These are phyloP conservation scores for Apiospora phragmitis DNA, from an alignment of 2,329 filamentous ascomycete genomes.

Conservation along the genomic window DNA sequence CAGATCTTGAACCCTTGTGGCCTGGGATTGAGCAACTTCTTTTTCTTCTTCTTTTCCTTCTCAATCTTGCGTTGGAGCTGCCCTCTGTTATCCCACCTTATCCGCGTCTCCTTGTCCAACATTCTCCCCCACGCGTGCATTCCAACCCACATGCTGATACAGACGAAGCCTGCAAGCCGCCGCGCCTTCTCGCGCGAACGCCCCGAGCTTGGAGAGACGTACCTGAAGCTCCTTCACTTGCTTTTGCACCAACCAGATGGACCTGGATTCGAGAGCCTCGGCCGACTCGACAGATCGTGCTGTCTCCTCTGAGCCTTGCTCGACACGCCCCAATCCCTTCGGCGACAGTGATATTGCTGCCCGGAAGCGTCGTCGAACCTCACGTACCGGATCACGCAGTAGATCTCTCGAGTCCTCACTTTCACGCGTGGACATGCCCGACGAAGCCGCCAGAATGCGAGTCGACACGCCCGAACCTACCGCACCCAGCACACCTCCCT, in stretches of 20 bases:
- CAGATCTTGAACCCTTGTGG: constrained; percentile 19
- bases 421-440: constrained; percentile 24
- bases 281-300: constrained; percentile 58
- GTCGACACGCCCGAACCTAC: constrained; percentile 39
- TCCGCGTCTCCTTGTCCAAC: neutral
- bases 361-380: constrained; percentile 64
- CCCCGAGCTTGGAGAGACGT: constrained; percentile 43
- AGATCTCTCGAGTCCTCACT: constrained; percentile 47
- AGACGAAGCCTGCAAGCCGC: constrained; percentile 45
- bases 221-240: constrained; percentile 46
- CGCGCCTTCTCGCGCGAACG: constrained; percentile 55
- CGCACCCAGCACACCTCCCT: constrained; percentile 45
- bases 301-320: constrained; percentile 62
- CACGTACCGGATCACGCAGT: constrained; percentile 55
- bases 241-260: constrained; percentile 51
- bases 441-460: constrained; percentile 40
- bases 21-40: constrained; percentile 15
- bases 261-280: constrained; percentile 46
- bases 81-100: neutral
- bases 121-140: constrained; percentile 8
- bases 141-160: constrained; percentile 58
- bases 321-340: constrained; percentile 65
- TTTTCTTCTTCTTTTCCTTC: constrained; percentile 20
- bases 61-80: neutral
- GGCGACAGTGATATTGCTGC: constrained; percentile 55